Percentiles rank a stretch among this genome's conserved stretches.
phyloP scores from a whole-genome alignment of 805 yeast species.

The Kazachstania martiniae region DNA sequence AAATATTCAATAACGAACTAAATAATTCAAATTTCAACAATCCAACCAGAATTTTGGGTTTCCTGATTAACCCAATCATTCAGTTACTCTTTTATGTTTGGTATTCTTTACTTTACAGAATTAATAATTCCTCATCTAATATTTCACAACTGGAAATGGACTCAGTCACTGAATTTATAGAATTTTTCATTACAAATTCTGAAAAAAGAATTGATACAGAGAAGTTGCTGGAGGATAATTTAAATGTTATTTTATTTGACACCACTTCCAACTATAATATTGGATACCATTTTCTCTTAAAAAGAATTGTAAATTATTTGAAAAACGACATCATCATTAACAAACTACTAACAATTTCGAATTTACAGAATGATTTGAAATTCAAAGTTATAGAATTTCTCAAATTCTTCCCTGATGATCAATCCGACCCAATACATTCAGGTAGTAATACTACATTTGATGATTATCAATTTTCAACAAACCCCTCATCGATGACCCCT shows the following conservation, averaged over 20 bases:
- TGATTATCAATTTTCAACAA: background rate
- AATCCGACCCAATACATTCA: background rate
- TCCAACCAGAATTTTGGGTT: constrained; percentile 5
- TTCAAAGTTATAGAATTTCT: too few species aligned
- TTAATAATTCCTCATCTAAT: background rate
- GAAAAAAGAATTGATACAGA: constrained; percentile 9
- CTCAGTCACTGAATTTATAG: constrained; percentile 9
- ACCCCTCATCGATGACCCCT: background rate
- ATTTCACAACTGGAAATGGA: constrained; percentile 4
- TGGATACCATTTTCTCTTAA: constrained; percentile 10
- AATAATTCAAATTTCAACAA: constrained; percentile 2
- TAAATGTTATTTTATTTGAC: constrained; percentile 9
- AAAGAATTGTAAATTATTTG: constrained; percentile 5
- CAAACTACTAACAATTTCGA: constrained; percentile 6
- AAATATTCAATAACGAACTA: constrained; percentile 7
- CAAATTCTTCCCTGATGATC: too few species aligned
- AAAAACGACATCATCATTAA: constrained; percentile 9
- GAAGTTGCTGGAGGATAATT: constrained; percentile 7
- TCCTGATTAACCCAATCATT: constrained; percentile 13
- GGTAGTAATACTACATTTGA: background rate
- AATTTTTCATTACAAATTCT: constrained; percentile 8
- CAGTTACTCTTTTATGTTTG: constrained; percentile 16
- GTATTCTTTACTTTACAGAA: constrained; percentile 9
- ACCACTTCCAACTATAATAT: constrained; percentile 6
- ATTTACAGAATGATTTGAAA: constrained; percentile 6